Evolutionary conservation across 345 rosid genomes (phyloP), one percentile per base, ranked within the genome.

Genomic region (Acer campestre): DNA sequence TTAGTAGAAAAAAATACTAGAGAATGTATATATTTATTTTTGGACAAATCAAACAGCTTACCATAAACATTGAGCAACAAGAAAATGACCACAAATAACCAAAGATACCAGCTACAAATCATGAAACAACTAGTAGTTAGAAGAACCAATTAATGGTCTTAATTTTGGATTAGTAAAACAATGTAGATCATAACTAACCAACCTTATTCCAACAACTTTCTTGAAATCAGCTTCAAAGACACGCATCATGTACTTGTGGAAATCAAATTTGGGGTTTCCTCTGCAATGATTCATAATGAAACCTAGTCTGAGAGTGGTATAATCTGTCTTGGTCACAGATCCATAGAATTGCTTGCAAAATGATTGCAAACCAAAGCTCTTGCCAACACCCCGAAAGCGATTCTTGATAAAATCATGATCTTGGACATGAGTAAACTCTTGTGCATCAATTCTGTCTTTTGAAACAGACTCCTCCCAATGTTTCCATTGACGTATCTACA

Each of bases 201-300:
- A 89, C 99, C 98, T 93, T 80, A 94, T 91, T 63, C 99, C 99
- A 4, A 97, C 94, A 42, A 97, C 98, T 88, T 81, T 89, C 86
- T 91, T 94, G 71, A 97, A 97, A 90, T 97, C 99, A 0, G 92
- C 97, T 81, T 97, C 98, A 10, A 97, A 90, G 27, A 94, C 93
- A 49, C 98, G 98, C 70, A 89, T 82, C 90, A 97, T 82, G 83
- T 94, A 97, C 77, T 81, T 84, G 78, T 97, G 93, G 78, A 97
- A 97, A 76, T 97, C 85, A 77, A 97, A 97, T 71, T 87, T 91
- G 5, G 85, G 92, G 82, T 89, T 94, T 29, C 84, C 82, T 79
- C 80, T 85, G 84, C 98, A 94, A 40, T 97, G 99, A 59, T 91
- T 90, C 95, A 70, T 93, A 67, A 94, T 75, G 85, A 97, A 97